phyloP scores from a whole-genome alignment of 106 monocot species.

The Iris macrosiphon region DNA sequence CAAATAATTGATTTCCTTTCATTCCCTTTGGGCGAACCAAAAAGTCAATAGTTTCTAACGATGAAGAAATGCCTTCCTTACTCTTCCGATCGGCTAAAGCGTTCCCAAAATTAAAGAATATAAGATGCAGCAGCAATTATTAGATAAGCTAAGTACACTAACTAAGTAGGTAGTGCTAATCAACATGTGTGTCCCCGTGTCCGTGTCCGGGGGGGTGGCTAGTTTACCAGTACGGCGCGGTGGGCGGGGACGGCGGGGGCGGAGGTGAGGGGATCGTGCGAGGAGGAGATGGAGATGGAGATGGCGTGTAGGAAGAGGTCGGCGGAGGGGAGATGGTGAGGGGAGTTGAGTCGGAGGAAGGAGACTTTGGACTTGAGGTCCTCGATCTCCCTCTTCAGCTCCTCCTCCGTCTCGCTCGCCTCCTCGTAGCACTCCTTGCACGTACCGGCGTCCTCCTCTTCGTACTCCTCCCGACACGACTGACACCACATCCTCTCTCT shows the following conservation, averaged over 20 bases:
- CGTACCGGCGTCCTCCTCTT: slow-evolving; percentile 65
- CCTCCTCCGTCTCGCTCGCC: slow-evolving; percentile 97
- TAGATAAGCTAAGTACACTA: no score
- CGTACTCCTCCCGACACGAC: slow-evolving; percentile 79
- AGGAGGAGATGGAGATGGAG: slow-evolving; percentile 7
- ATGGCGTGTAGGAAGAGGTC: slow-evolving; percentile 34
- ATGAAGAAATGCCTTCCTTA: no score
- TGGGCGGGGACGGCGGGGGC: slow-evolving; percentile 44
- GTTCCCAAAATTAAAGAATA: no score
- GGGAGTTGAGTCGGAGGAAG: slow-evolving; percentile 68
- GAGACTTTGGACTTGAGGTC: slow-evolving; percentile 83
- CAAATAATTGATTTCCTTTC: no score
- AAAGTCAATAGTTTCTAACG: no score
- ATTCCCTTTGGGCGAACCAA: no score
- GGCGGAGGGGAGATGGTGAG: slow-evolving; percentile 20
- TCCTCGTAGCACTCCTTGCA: slow-evolving; percentile 99
- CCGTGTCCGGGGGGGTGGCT: no score
- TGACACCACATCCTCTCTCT: slow-evolving; percentile 70
- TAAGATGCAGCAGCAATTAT: no score
- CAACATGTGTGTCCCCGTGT: no score
- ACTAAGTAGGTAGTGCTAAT: no score
- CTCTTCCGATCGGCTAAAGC: no score
- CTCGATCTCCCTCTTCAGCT: slow-evolving; percentile 95
- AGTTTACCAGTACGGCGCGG: slow-evolving; percentile 59
- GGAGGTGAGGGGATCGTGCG: slow-evolving; percentile 12